These are phyloP conservation scores for Henckelia pumila DNA, from an alignment of 257 asterid genomes.

Conservation along the genomic window DNA sequence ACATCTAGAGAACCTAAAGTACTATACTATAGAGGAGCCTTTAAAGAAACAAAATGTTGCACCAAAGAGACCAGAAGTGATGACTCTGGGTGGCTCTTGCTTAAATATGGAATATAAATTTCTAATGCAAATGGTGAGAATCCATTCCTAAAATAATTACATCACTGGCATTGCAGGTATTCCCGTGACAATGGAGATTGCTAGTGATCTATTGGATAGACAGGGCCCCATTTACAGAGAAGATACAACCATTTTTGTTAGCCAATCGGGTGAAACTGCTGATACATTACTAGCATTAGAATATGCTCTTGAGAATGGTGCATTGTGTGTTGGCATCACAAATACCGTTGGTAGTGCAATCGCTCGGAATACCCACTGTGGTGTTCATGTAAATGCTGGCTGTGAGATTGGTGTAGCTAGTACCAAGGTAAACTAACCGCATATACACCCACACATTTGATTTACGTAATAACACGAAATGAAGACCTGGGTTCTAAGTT, in stretches of 20 bases:
- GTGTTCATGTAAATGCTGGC: constrained; percentile 97
- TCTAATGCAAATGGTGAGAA: neutral
- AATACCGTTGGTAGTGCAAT: constrained; percentile 98
- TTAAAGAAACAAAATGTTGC: neutral
- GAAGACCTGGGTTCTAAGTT: neutral
- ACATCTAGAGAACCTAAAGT: neutral
- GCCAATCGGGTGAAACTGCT: constrained; percentile 99
- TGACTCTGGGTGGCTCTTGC: neutral
- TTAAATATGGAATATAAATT: no score
- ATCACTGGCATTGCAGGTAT: constrained; percentile 47
- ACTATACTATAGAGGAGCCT: neutral
- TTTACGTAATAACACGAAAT: no score
- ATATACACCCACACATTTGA: constrained; percentile 11
- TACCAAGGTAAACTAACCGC: constrained; percentile 59
- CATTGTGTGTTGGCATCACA: constrained; percentile 95
- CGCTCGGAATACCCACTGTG: constrained; percentile 94
- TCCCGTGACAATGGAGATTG: constrained; percentile 95
- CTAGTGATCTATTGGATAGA: constrained; percentile 94
- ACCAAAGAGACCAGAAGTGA: neutral
- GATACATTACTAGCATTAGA: constrained; percentile 91
- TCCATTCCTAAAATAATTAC: neutral
- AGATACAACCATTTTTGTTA: constrained; percentile 90
- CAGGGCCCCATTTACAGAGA: constrained; percentile 97
- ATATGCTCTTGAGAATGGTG: constrained; percentile 92
- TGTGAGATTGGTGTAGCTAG: constrained; percentile 99